Conservation (phyloP, 2,329 filamentous ascomycete genomes). For the Daldinia eschscholtzii region DNA sequence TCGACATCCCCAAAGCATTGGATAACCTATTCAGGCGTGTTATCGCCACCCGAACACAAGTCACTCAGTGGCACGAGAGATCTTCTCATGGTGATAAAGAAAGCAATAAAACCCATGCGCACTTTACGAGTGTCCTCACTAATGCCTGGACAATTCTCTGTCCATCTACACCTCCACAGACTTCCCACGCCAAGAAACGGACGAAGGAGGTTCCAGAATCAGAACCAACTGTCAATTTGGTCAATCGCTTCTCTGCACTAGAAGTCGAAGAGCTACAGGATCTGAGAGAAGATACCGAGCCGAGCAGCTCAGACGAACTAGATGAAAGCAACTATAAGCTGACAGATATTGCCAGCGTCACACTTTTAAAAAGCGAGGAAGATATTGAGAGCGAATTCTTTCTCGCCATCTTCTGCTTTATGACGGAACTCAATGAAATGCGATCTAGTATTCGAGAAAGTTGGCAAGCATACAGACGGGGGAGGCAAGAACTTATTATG, state of each 20-base stretch:
- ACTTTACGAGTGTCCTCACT: background rate
- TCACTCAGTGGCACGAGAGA: background rate
- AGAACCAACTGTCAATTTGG: background rate
- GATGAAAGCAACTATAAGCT: background rate
- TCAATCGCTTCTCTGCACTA: background rate
- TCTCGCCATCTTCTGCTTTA: background rate
- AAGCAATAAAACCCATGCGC: background rate
- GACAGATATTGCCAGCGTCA: background rate
- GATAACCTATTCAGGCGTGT: background rate
- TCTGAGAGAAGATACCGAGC: background rate
- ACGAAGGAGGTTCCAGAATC: background rate
- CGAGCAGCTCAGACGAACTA: background rate
- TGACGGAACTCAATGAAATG: background rate
- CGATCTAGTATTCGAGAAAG: background rate
- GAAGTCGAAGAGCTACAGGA: background rate
- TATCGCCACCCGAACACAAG: background rate
- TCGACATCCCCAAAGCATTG: background rate
- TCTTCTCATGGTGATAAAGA: background rate
- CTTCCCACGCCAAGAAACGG: background rate
- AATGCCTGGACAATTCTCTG: background rate
- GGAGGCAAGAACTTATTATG: background rate
- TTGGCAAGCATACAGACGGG: background rate
- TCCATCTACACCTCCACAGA: background rate
- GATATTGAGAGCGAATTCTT: background rate
- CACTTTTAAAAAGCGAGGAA: background rate